phyloP scores from a whole-genome alignment of 306 rosid genomes.

The Gastrolobium villosum region DNA sequence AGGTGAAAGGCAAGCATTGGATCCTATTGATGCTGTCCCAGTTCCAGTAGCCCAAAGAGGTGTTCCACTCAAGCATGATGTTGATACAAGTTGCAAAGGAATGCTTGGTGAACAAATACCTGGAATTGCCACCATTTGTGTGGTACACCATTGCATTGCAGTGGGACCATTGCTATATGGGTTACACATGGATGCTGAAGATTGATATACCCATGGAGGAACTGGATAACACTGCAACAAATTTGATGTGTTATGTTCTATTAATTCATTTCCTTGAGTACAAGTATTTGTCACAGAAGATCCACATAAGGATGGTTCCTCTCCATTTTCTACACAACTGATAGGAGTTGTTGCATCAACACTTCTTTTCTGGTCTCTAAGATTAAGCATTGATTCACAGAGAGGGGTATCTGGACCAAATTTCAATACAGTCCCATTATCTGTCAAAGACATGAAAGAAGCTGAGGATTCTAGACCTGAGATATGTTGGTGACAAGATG shows the following conservation, averaged over 20 bases:
- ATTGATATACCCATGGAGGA: slow-evolving; percentile 55
- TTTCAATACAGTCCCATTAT: slow-evolving; percentile 57
- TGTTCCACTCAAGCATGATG: slow-evolving; percentile 59
- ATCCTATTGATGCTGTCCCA: slow-evolving; percentile 52
- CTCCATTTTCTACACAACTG: slow-evolving; percentile 47
- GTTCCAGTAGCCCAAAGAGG: slow-evolving; percentile 53
- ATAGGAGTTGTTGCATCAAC: slow-evolving; percentile 47
- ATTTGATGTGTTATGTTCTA: slow-evolving; percentile 48
- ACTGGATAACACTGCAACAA: slow-evolving; percentile 56
- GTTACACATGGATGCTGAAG: slow-evolving; percentile 35
- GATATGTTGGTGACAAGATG: slow-evolving; percentile 45
- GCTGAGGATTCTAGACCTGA: slow-evolving; percentile 46
- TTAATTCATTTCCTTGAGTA: slow-evolving; percentile 52
- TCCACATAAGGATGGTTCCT: slow-evolving; percentile 53
- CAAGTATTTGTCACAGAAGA: slow-evolving; percentile 52
- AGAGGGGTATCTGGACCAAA: slow-evolving; percentile 70
- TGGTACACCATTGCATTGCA: slow-evolving; percentile 57
- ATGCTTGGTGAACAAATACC: slow-evolving; percentile 57
- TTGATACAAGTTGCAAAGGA: slow-evolving; percentile 61
- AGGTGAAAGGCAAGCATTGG: slow-evolving; percentile 56
- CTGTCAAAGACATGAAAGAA: slow-evolving; percentile 44
- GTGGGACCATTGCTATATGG: slow-evolving; percentile 41
- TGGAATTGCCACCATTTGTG: slow-evolving; percentile 62
- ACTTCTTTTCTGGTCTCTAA: slow-evolving; percentile 51
- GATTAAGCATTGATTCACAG: slow-evolving; percentile 58